phyloP scores from a whole-genome alignment of 176 grass and related monocot genomes.

The Lolium rigidum region DNA sequence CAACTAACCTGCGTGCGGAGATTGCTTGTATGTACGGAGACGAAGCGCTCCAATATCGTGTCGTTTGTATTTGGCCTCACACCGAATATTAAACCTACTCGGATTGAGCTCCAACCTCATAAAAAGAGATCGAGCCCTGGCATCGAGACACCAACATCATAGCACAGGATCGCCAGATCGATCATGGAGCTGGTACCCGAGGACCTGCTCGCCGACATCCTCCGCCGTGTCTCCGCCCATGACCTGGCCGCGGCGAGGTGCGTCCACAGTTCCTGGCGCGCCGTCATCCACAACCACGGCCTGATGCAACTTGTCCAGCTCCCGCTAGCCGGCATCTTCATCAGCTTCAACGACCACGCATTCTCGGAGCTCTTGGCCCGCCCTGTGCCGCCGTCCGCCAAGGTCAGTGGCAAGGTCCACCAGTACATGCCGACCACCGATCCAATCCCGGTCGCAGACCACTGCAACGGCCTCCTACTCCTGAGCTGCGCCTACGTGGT shows the following conservation, averaged over 20 bases:
- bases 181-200: neutral
- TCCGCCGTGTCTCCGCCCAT: neutral
- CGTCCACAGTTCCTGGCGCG: neutral
- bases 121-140: too few species aligned
- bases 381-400: neutral
- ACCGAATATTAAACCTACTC: too few species aligned
- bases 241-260: neutral
- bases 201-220: neutral
- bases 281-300: neutral
- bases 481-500: neutral
- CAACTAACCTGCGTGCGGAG: too few species aligned
- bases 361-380: neutral
- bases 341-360: neutral
- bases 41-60: too few species aligned
- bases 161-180: too few species aligned
- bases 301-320: neutral
- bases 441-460: neutral
- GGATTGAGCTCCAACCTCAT: too few species aligned
- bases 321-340: neutral
- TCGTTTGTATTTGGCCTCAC: too few species aligned
- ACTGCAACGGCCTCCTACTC: conserved; percentile 15
- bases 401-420: neutral
- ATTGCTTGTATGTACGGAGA: too few species aligned
- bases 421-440: neutral
- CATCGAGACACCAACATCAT: too few species aligned